Base-by-base conservation (phyloP, 148 eudicot genomes). In the Fagopyrum homotropicum region DNA sequence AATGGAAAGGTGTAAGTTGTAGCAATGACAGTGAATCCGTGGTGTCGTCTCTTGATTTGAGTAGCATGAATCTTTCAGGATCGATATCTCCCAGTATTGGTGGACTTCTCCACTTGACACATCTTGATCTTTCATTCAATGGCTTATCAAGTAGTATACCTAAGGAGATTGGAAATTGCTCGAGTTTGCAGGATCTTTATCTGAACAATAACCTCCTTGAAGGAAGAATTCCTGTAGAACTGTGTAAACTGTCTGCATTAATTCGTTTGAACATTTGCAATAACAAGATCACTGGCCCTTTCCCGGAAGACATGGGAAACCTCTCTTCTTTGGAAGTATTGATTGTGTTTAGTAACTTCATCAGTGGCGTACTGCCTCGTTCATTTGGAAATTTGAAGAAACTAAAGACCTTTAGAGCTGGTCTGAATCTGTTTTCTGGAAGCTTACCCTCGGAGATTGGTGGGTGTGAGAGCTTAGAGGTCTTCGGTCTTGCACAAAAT, bases 1-100 rank as follows among this genome's bases (percentile, higher is more conserved):
- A 61, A 64, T 93, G 98, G 98, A 77, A 17, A 5, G 98, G 98
- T 81, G 97, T 93, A 76, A 84, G 44, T 45, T 91, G 98, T 80
- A 83, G 88, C 47, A 72, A 47, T 74, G 84, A 50, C 77, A 75
- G 73, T 73, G 68, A 71, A 66, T 82, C 82, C 9, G 81, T 82
- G 16, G 98, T 93, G 46, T 40, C 12, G 52, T 85, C 88, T 72
- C 80, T 93, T 15, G 81, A 82, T 82, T 81, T 93, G 83, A 77
- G 45, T 9, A 79, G 78, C 0, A 74, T 82, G 89, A 88, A 90
- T 79, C 87, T 93, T 52, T 83, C 91, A 1, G 98, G 98, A 43
- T 86, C 83, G 14, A 52, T 91, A 9, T 86, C 86, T 76, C 76
- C 87, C 9, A 88, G 89, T 78, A 88, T 93, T 79, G 93, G 90